Base-by-base conservation (phyloP, 306 rosid species). In the Cucurbita argyrosperma region DNA sequence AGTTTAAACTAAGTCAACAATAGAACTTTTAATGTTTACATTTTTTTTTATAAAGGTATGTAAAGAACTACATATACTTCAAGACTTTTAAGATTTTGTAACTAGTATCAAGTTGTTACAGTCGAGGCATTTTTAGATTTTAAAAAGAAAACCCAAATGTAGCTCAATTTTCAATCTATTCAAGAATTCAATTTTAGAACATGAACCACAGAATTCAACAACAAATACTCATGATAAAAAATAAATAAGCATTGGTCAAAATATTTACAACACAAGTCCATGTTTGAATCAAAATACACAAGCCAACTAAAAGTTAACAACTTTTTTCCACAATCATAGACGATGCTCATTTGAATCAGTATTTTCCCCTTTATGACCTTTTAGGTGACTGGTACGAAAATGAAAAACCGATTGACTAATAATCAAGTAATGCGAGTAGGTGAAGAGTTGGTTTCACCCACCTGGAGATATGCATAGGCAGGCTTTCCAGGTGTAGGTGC, bases 381-480 rank as follows among this genome's bases (percentile, higher is more conserved):
- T 14, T 46, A 10, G 15, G 54, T 50, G 18, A 50, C 0, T 5
- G 14, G 0, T 50, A 30, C 35, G 35, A 30, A 30, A 30, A 30
- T 30, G 35, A 30, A 30, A 30, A 30, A 30, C 35, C 5, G 15
- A 50, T 50, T 14, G 35, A 7, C 60, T 23, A 62, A 51, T 42
- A 52, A 62, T 47, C 1, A 39, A 26, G 47, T 58, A 3, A 60
- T 59, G 71, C 8, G 62, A 50, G 76, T 61, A 56, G 75, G 54
- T 49, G 35, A 45, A 15, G 19, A 19, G 68, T 69, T n/a, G 45
- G 37, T 49, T 15, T 15, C 65, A 49, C 76, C 51, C 64, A 83
- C 86, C 80, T 83, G 61, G 5, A 83, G 77, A 74, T 45, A 55
- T 19, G 83, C 86, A 59, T 72, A 82, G 46, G 76, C 49, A 23